Conservation (phyloP, 257 asterid species). For the Nicotiana tomentosiformis region DNA sequence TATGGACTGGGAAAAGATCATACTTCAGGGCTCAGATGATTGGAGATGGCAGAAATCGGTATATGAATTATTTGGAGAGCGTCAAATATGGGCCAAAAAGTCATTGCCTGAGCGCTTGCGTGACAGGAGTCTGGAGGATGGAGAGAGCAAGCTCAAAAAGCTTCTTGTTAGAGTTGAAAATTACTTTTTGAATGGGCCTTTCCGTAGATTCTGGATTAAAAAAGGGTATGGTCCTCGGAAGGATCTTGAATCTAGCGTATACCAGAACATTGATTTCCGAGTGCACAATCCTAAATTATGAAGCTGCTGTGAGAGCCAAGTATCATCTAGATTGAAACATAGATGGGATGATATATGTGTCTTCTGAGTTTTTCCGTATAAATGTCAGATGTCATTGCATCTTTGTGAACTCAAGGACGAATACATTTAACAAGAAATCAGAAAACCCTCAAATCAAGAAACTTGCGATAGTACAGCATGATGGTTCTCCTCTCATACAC, state of each 20-base stretch:
- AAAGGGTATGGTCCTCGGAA: slow-evolving; percentile 95
- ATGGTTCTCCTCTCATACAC: slow-evolving; percentile 61
- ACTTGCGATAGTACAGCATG: slow-evolving; percentile 64
- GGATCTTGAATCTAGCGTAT: slow-evolving; percentile 83
- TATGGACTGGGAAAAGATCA: slow-evolving; percentile 76
- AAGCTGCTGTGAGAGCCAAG: slow-evolving; percentile 11
- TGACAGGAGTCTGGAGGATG: slow-evolving; percentile 46
- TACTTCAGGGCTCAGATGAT: slow-evolving; percentile 53
- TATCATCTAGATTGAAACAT: slow-evolving; percentile 22
- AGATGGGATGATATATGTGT: slow-evolving; percentile 86
- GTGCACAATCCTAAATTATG: slow-evolving; percentile 2
- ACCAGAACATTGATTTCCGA: slow-evolving; percentile 11
- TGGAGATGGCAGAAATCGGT: slow-evolving; percentile 76
- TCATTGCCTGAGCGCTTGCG: slow-evolving; percentile 58
- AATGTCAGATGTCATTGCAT: slow-evolving; percentile 56
- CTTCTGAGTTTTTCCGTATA: slow-evolving; percentile 62
- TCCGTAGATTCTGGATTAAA: slow-evolving; percentile 76
- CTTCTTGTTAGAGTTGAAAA: slow-evolving; percentile 77
- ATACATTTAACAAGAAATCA: slow-evolving; percentile 84
- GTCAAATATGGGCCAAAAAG: slow-evolving; percentile 76
- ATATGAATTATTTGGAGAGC: slow-evolving; percentile 77
- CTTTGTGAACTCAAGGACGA: slow-evolving; percentile 76
- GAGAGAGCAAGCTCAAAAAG: slow-evolving; percentile 56
- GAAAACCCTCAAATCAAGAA: slow-evolving; percentile 46
- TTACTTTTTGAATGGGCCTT: slow-evolving; percentile 89